phyloP scores from a whole-genome alignment of 1,284 basidiomycete species.

The Tilletiopsis washingtonensis region DNA sequence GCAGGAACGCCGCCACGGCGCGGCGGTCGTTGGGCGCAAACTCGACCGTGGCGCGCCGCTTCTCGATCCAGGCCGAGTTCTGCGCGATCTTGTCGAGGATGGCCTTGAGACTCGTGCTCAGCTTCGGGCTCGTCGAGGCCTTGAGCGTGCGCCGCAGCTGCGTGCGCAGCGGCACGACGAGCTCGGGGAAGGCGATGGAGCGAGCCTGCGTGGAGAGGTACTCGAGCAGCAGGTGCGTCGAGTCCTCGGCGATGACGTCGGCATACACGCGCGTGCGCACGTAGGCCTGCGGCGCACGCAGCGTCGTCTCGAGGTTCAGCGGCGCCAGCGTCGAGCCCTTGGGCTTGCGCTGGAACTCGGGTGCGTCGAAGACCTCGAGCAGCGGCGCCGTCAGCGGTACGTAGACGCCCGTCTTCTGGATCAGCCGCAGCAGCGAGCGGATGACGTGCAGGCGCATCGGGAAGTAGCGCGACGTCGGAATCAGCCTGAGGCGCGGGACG shows the following conservation, averaged over 20 bases:
- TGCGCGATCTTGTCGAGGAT: conserved; percentile 38
- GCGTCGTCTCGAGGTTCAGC: conserved; percentile 76
- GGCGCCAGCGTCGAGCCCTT: conserved; percentile 84
- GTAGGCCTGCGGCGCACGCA: conserved; percentile 82
- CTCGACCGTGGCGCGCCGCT: conserved; percentile 31
- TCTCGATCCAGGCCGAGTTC: conserved; percentile 31
- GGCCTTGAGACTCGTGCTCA: conserved; percentile 21
- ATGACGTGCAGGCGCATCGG: conserved; percentile 70
- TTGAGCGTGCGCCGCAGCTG: conserved; percentile 38
- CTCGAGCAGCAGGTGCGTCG: conserved; percentile 69
- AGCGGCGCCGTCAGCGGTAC: conserved; percentile 79
- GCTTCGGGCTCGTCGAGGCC: conserved; percentile 27
- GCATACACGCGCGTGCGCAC: conserved; percentile 78
- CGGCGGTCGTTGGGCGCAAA: conserved; percentile 34
- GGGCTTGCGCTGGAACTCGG: conserved; percentile 65
- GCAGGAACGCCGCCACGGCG: conserved; percentile 17
- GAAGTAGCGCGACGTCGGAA: conserved; percentile 71
- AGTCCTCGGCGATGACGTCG: conserved; percentile 76
- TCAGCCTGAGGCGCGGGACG: conserved; percentile 57
- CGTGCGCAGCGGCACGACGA: conserved; percentile 74
- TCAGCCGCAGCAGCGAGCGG: conserved; percentile 64
- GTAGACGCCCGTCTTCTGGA: conserved; percentile 72
- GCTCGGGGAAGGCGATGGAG: conserved; percentile 78
- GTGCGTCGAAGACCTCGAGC: conserved; percentile 74
- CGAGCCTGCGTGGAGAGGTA: conserved; percentile 56